Base-by-base conservation (phyloP, 2,329 filamentous ascomycete genomes). In the Triangularia setosa region DNA sequence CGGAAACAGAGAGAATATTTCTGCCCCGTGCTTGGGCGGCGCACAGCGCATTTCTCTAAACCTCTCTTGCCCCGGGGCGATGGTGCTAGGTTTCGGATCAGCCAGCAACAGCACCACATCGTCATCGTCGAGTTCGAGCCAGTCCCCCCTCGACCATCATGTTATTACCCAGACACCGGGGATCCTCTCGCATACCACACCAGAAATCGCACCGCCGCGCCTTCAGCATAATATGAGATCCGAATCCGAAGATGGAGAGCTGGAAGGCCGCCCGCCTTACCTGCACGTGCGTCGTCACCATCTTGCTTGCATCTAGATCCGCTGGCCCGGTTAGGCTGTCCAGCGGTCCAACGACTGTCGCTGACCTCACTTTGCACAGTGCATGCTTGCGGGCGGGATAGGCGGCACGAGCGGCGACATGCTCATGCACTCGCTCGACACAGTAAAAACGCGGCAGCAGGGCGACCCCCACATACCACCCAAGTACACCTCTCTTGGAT, bases 381-480 rank as follows among this genome's bases (percentile, higher is more conserved):
- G 91, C 75, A 99, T 98, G 93, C 83, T 99, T 73, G 95, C 95
- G 33, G 95, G 95, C 73, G 95, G 94, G 65, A 82, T 96, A 61
- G 95, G 96, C 73, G 95, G 95, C 61, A 93, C 91, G 16, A 96
- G 90, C 63, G 95, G 96, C 65, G 95, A 99, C 77, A 90, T 99
- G 85, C 82, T 99, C 70, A 99, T 99, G 95, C 95, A 99, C 80
- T 98, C 94, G 55, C 85, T 99, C 73, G 95, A 99, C 77, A 99
- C 95, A 0, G 95, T 99, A 72, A 99, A 99, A 80, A 99, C 95
- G 56, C 87, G 95, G 71, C 96, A 99, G 77, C 95, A 99, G 79
- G 95, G 94, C 73, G 95, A 98, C 74, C 93, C 94, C 54, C 90
- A 95, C 75, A 85, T 97, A 66, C 95, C 95, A 23, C 90, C 95